A percentile compares a stretch with the other conserved stretches of the same genome.
These are phyloP conservation scores for Phytophthora pisi DNA, from an alignment of 352 stramenopile species.

Conservation along the genomic window DNA sequence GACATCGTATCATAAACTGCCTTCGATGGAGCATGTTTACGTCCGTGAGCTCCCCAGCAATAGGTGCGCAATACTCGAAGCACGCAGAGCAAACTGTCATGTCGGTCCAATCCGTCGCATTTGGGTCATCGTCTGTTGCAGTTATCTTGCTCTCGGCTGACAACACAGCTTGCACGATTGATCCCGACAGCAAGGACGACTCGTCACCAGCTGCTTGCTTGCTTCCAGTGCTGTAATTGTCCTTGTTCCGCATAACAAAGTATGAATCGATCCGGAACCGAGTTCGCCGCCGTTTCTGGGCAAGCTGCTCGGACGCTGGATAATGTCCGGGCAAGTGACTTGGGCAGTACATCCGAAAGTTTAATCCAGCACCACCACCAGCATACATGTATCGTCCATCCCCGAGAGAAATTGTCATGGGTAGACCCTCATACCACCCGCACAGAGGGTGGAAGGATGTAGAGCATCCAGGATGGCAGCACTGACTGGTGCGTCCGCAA, in stretches of 20 bases:
- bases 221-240: conserved; percentile 32
- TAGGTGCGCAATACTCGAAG: conserved; percentile 72
- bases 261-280: conserved; percentile 81
- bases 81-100: conserved; percentile 75
- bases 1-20: conserved; percentile 87
- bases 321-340: conserved; percentile 62
- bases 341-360: conserved; percentile 71
- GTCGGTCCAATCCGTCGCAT: conserved; percentile 63
- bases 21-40: conserved; percentile 67
- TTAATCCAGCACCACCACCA: conserved; percentile 72
- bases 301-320: conserved; percentile 44
- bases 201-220: conserved; percentile 24
- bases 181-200: conserved; percentile 53
- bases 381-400: conserved; percentile 68
- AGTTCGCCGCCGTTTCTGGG: conserved; percentile 54
- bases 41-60: conserved; percentile 47
- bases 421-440: conserved; percentile 82
- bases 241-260: conserved; percentile 69
- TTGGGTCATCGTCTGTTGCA: conserved; percentile 23
- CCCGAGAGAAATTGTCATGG: conserved; percentile 65
- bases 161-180: conserved; percentile 60
- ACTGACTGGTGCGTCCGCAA: conserved; percentile 77
- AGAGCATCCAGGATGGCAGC: conserved; percentile 54
- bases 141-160: conserved; percentile 42
- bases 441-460: conserved; percentile 87